phyloP scores from a whole-genome alignment of 495 filamentous ascomycete genomes.

The Tuber melanosporum region DNA sequence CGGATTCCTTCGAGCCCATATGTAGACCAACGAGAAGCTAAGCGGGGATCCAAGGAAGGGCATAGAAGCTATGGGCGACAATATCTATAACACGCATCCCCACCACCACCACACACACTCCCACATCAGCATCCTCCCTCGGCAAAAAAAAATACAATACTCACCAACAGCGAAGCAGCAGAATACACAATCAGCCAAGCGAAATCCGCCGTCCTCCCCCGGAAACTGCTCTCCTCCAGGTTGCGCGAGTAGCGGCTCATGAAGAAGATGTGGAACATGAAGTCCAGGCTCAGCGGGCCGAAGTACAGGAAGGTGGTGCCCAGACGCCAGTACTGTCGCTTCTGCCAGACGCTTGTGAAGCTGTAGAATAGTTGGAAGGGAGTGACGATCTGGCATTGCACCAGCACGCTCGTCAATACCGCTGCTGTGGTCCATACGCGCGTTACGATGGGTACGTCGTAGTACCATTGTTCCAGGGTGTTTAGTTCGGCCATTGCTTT shows the following conservation, averaged over 20 bases:
- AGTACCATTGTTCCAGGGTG: slow-evolving; percentile 94
- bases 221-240: slow-evolving; percentile 76
- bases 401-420: slow-evolving; percentile 76
- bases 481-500: slow-evolving; percentile 39
- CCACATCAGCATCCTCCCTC: too few relatives aligned
- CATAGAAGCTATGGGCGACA: slow-evolving; percentile 79
- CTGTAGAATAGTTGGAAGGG: slow-evolving; percentile 97
- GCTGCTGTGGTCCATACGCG: slow-evolving; percentile 94
- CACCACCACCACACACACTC: neutral
- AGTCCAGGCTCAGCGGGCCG: slow-evolving; percentile 85
- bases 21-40: slow-evolving; percentile 89
- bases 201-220: slow-evolving; percentile 80
- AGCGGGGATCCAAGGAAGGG: slow-evolving; percentile 87
- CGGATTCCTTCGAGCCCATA: slow-evolving; percentile 93
- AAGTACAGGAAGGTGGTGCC: slow-evolving; percentile 95
- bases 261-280: slow-evolving; percentile 98
- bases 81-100: slow-evolving; percentile 34
- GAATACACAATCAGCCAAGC: slow-evolving; percentile 88
- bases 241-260: slow-evolving; percentile 92
- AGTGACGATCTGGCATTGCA: slow-evolving; percentile 84
- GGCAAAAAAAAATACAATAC: slow-evolving; percentile 3
- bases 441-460: slow-evolving; percentile 93
- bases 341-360: slow-evolving; percentile 81
- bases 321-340: slow-evolving; percentile 93
- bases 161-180: slow-evolving; percentile 60